A percentile compares a stretch with the other conserved stretches of the same genome.
phyloP scores from a whole-genome alignment of 495 filamentous ascomycete genomes.

The Penicillium arizonense region DNA sequence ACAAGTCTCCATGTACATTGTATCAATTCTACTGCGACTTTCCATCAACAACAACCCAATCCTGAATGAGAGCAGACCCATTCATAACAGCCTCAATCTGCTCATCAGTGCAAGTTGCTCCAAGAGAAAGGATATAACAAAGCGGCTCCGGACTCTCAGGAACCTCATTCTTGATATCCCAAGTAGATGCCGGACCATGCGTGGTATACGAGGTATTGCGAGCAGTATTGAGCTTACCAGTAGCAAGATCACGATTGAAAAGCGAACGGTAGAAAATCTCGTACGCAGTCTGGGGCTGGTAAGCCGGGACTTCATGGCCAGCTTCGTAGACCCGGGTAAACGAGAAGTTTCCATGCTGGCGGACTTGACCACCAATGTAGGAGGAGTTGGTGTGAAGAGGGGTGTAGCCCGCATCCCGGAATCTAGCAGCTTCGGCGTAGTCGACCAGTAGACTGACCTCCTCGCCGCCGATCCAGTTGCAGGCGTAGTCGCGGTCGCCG shows the following conservation, averaged over 20 bases:
- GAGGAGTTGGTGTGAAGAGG: conserved; percentile 43
- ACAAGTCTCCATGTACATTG: not conserved
- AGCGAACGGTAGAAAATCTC: conserved; percentile 55
- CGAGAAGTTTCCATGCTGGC: conserved; percentile 57
- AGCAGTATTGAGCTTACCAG: conserved; percentile 45
- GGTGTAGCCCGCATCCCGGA: conserved; percentile 51
- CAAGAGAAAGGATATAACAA: conserved; percentile 47
- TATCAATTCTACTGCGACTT: not conserved
- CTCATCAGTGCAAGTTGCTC: conserved; percentile 44
- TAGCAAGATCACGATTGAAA: conserved; percentile 54
- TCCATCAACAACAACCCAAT: conserved; percentile 47
- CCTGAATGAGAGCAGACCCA: conserved; percentile 46
- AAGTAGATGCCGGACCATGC: conserved; percentile 49
- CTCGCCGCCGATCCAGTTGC: conserved; percentile 51
- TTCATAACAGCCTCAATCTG: conserved; percentile 45
- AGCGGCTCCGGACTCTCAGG: conserved; percentile 35
- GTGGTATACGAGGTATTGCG: conserved; percentile 44
- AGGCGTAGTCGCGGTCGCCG: conserved; percentile 61
- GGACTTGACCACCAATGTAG: conserved; percentile 51
- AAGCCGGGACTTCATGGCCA: conserved; percentile 60
- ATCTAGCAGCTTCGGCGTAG: conserved; percentile 37
- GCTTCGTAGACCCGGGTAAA: conserved; percentile 60
- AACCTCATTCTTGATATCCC: conserved; percentile 47
- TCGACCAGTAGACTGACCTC: conserved; percentile 40
- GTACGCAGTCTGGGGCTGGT: conserved; percentile 56